Base-by-base conservation (phyloP, 169 alveolate genomes). In the Cryptosporidium andersoni region DNA sequence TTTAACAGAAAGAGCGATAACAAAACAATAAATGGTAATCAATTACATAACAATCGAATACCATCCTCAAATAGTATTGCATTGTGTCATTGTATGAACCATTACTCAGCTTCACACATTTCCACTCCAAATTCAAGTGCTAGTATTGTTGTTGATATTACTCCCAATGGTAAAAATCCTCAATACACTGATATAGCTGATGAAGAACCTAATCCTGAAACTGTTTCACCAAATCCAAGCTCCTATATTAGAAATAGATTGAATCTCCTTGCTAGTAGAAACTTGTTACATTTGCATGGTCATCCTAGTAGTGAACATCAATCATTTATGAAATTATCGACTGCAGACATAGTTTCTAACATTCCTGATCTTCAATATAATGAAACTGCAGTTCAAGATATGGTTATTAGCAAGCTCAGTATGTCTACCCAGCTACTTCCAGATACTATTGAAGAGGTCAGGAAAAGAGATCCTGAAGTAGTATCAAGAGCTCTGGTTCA, bases 321-420 rank as follows among this genome's bases (percentile, higher is more conserved):
- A 58, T 62, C 55, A 12, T 74, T 74, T 48, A 68, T 66, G 8
- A 74, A 74, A 47, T 68, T 58, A 49, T 47, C 60, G 37, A 74
- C 74, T 25, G 55, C 85, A 58, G 85, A 74, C 47, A 63, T 74
- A 25, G 60, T 58, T 11, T 39, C 85, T 1, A 74, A 63, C 48
- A 56, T 74, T 25, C 85, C 85, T 2, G 85, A 74, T 60, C 60
- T 74, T 6, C 85, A 74, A 45, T 74, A 74, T 60, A 74, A 74
- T 74, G 85, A 74, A 55, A 74, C 68, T 2, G 85, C 85, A 4
- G 85, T 74, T 45, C 85, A 74, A 49, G 85, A 74, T 39, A 74
- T 74, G 85, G 67, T 74, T n/a, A 74, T 74, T 45, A 74, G 60
- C 49, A 74, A 74, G 11, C 40, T 74, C 14, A 74, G 64, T 34